Base-by-base conservation (phyloP, 768 basidiomycete species). In the Nidula microcarpa region DNA sequence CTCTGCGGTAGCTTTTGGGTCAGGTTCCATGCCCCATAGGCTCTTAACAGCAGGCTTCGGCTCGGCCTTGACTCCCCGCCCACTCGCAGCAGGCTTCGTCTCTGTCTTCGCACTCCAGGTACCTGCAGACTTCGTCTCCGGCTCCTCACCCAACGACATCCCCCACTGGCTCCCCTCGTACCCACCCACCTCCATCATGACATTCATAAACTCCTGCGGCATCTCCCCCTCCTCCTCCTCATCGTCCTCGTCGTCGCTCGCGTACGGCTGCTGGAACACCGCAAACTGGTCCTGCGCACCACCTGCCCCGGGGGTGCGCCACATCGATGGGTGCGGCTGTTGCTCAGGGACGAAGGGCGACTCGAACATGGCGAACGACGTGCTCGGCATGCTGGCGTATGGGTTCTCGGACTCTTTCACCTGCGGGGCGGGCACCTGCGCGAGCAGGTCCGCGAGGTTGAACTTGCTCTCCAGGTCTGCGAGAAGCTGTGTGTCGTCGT, bases 221-320 rank as follows among this genome's bases (percentile, higher is more conserved):
- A 55, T 47, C 41, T 37, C 33, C n/a, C 30, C 54, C 18, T 51
- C 43, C 32, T 50, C 50, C 10, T 50, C 55, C 13, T 53, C 57
- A 9, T 53, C 55, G 11, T 59, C 52, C 18, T 62, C 55, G 7
- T 57, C 53, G 35, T 58, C 61, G 43, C 53, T 51, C 11, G 52
- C 57, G 5, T 57, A 55, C 52, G 46, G 30, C 47, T 33, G 41
- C 18, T 47, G 46, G 44, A 41, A 30, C 50, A 33, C 47, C 47
- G 50, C 53, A 47, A 36, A 11, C 6, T 33, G 51, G 32, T 43
- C 39, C 16, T 51, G 53, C 34, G 51, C 39, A 10, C 36, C 32
- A 7, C 9, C 8, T 10, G 10, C 13, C 37, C 18, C n/a, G 17
- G 34, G n/a, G 39, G 39, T 11, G 39, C 11, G 39, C 23, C 23